A percentile compares a stretch with the other conserved stretches of the same genome.
Evolutionary conservation across 2,329 filamentous ascomycete species (phyloP).

Genomic region (Pseudogymnoascus sp.): DNA sequence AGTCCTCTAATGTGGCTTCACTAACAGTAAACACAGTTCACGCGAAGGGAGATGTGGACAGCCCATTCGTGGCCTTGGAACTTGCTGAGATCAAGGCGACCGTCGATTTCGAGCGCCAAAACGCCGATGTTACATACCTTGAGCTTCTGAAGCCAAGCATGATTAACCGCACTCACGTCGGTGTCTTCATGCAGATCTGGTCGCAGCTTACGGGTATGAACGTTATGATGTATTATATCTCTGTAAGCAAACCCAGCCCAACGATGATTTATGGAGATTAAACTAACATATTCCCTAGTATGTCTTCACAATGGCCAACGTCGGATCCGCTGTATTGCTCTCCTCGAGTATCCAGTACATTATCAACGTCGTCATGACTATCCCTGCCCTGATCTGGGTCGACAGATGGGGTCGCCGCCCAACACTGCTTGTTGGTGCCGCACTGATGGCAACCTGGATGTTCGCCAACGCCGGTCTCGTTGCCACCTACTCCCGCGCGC

Average conservation of each 20-base stretch:
- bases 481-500: conserved; percentile 34
- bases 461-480: conserved; percentile 41
- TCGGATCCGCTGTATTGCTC: conserved; percentile 49
- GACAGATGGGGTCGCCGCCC: conserved; percentile 68
- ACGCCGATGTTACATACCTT: conserved; percentile 60
- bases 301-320: conserved; percentile 55
- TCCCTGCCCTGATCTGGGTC: conserved; percentile 67
- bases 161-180: conserved; percentile 65
- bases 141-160: conserved; percentile 68
- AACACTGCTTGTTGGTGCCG: conserved; percentile 56
- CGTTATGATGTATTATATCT: conserved; percentile 64
- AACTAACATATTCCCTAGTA: conserved; percentile 32
- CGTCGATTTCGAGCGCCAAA: conserved; percentile 64
- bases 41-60: conserved; percentile 55
- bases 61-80: conserved; percentile 60
- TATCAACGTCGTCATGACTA: conserved; percentile 73
- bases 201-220: conserved; percentile 72
- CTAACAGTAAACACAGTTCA: conserved; percentile 37
- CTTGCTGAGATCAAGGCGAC: conserved; percentile 65
- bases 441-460: conserved; percentile 38
- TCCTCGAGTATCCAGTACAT: conserved; percentile 66
- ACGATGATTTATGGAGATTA: too few relatives aligned
- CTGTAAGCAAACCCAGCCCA: conserved; percentile 14
- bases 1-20: too few relatives aligned
- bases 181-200: conserved; percentile 68